Percentiles rank a stretch among this genome's conserved stretches.
phyloP scores from a whole-genome alignment of 2,329 filamentous ascomycete species.

The Annulohypoxylon truncatum region DNA sequence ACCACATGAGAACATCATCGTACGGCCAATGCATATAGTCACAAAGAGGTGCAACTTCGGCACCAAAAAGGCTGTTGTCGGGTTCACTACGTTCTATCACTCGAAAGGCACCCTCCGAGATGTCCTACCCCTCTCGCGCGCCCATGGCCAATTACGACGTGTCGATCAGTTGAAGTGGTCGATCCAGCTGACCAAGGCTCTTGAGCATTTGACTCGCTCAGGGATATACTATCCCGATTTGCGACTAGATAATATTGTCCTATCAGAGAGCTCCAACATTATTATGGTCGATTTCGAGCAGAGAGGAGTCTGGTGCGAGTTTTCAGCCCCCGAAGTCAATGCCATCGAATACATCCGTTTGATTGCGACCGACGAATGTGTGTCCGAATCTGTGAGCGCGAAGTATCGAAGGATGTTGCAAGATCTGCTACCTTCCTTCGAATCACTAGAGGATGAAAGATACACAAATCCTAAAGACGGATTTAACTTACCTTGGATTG shows the following conservation, averaged over 20 bases:
- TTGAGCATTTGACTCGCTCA: conserved; percentile 61
- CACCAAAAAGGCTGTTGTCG: conserved; percentile 64
- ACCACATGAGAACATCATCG: conserved; percentile 65
- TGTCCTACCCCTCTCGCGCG: conserved; percentile 62
- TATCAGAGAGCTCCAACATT: conserved; percentile 59
- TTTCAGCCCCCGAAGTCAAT: conserved; percentile 70
- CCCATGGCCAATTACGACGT: conserved; percentile 57
- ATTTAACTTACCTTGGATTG: conserved; percentile 69
- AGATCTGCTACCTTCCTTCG: conserved; percentile 61
- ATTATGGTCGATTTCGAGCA: conserved; percentile 73
- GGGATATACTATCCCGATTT: conserved; percentile 68
- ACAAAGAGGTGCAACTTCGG: conserved; percentile 68
- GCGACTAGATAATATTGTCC: conserved; percentile 69
- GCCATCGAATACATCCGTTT: conserved; percentile 68
- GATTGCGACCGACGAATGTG: conserved; percentile 62
- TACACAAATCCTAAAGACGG: conserved; percentile 61
- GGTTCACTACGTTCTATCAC: conserved; percentile 68
- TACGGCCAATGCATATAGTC: conserved; percentile 64
- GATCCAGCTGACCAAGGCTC: conserved; percentile 62
- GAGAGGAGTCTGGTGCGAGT: conserved; percentile 71
- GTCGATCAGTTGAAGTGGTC: conserved; percentile 65
- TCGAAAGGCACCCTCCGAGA: conserved; percentile 66
- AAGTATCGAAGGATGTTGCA: conserved; percentile 58
- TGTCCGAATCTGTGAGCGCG: conserved; percentile 54
- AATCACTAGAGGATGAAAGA: conserved; percentile 55